Conservation (phyloP, 495 filamentous ascomycete species). For the Penicillium coprophilum region DNA sequence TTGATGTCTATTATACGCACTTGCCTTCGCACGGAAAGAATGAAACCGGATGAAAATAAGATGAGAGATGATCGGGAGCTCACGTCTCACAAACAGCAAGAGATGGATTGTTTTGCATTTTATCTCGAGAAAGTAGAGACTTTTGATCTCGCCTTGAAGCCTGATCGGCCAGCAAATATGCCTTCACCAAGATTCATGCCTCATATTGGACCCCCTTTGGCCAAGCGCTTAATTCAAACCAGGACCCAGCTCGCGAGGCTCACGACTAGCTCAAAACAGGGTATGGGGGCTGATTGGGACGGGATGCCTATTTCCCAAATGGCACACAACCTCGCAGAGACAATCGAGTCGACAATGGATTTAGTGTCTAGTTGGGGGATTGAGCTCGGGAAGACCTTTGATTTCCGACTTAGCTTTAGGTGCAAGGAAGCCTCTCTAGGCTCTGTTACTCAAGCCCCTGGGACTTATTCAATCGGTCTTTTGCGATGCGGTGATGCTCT, state of each 20-base stretch:
- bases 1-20: conserved; percentile 50
- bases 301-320: conserved; percentile 32
- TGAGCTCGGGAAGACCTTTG: conserved; percentile 14
- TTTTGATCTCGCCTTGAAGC: conserved; percentile 21
- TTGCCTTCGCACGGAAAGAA: conserved; percentile 44
- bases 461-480: conserved; percentile 22
- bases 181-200: conserved; percentile 11
- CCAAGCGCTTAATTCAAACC: conserved; percentile 25
- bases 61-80: conserved; percentile 29
- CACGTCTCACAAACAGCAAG: conserved; percentile 33
- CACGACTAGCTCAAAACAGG: conserved; percentile 18
- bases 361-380: conserved; percentile 31
- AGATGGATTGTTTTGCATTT: conserved; percentile 50
- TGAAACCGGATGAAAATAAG: conserved; percentile 32
- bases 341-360: conserved; percentile 38
- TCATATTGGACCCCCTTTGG: neutral
- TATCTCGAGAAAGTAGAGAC: conserved; percentile 30
- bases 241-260: conserved; percentile 31
- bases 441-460: neutral
- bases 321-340: conserved; percentile 28
- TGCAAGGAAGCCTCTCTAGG: conserved; percentile 15
- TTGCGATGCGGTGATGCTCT: conserved; percentile 27
- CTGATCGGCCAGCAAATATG: conserved; percentile 1
- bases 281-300: conserved; percentile 29
- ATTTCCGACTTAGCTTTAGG: conserved; percentile 26